Conservation (phyloP, 2,329 filamentous ascomycete species). For the Aspergillus nomiae region DNA sequence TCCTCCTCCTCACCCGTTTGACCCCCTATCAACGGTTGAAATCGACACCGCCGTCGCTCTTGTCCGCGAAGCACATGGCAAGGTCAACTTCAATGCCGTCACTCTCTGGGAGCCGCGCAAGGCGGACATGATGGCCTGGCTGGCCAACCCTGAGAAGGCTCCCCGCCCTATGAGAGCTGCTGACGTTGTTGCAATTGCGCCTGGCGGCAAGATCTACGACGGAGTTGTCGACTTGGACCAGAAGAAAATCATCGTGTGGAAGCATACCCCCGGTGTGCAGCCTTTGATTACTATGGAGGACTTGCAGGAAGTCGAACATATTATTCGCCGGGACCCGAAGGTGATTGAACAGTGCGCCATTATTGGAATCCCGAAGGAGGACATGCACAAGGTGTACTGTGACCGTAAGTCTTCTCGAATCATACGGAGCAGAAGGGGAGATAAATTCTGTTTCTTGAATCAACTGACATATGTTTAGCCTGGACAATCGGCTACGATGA, state of each 20-base stretch:
- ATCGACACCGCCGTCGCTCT: constrained; percentile 71
- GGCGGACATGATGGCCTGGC: constrained; percentile 77
- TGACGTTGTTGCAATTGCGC: constrained; percentile 79
- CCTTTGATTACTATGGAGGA: constrained; percentile 94
- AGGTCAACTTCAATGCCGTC: constrained; percentile 83
- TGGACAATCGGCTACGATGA: constrained; percentile 97
- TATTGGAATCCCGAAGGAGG: constrained; percentile 74
- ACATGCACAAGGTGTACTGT: constrained; percentile 96
- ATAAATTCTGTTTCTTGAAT: neutral
- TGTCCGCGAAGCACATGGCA: constrained; percentile 68
- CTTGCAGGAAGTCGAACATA: constrained; percentile 74
- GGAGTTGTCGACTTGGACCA: constrained; percentile 73
- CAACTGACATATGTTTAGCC: constrained; percentile 45
- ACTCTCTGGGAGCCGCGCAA: constrained; percentile 84
- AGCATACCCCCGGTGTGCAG: constrained; percentile 73
- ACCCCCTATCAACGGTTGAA: constrained; percentile 72
- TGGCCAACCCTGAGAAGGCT: constrained; percentile 63
- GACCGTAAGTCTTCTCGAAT: constrained; percentile 61
- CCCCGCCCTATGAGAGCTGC: constrained; percentile 71
- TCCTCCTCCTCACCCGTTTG: constrained; percentile 68
- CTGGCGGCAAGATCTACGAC: constrained; percentile 78
- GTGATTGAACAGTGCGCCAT: constrained; percentile 90
- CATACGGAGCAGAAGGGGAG: neutral
- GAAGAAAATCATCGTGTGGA: constrained; percentile 71
- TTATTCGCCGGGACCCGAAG: constrained; percentile 75